Evolutionary conservation across 331 rosid species (phyloP), one percentile per base, ranked within the genome.

Genomic region (Rosa hybrid): DNA sequence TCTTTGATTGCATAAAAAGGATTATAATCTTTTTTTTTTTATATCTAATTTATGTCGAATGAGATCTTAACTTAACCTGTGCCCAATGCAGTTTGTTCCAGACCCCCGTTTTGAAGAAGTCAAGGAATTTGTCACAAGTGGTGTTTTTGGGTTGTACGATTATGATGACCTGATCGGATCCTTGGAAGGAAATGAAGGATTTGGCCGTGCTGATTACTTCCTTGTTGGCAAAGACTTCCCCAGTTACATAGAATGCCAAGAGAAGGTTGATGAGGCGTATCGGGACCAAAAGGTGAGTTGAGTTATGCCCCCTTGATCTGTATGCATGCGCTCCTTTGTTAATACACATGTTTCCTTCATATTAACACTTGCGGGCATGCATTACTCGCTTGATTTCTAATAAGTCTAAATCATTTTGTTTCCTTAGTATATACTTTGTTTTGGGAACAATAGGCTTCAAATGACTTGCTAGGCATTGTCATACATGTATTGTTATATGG

Each of bases 161-260:
- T 96, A 93, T 67, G 89, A 93, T 53, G 93, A 93, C 62, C 48
- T 96, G 85, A 89, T 96, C n/a, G 95, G 92, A 59, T 96, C 99
- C 72, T 83, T 96, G 74, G 98, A 96, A 86, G 99, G 97, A 81
- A 87, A 91, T 78, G 97, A 93, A 87, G 99, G 99, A 68, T 96
- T 83, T 83, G 99, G 99, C 71, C 89, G 77, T 23, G 99, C 91
- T 63, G 99, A 96, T 86, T 96, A 96, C 81, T 96, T 96, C 87
- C 99, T 96, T 8, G 99, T 96, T 78, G 99, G 94, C 70, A 86
- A 93, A 78, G 99, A 96, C 94, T 96, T 96, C 90, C 98, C 97
- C 77, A 90, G 97, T 87, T 96, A 96, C 85, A 81, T 93, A 62
- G 99, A 96, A 87, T 93, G 97, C 85, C 99, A 96, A 79, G 97